phyloP scores from a whole-genome alignment of 148 eudicot genomes.

The Amaranthus hypochondriacus region DNA sequence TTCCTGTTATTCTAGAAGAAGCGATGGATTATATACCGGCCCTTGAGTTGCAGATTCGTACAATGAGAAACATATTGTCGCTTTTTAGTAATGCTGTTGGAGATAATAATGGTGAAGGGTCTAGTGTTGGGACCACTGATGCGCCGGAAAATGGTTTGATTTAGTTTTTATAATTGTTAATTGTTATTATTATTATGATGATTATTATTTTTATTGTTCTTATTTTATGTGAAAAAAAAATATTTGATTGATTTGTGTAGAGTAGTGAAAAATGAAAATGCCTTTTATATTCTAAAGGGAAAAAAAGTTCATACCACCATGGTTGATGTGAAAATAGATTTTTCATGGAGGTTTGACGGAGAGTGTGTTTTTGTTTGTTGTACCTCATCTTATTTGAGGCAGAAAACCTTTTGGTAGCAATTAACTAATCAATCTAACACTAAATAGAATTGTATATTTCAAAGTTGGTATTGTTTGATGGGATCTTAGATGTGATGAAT shows the following conservation, averaged over 20 bases:
- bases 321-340: constrained; percentile 1
- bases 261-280: constrained; percentile 1
- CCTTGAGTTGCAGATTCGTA: constrained; percentile 88
- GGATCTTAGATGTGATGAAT: too few species aligned
- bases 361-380: not conserved
- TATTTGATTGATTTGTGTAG: constrained; percentile 17
- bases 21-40: constrained; percentile 82
- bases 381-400: not conserved
- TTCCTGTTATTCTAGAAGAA: constrained; percentile 84
- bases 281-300: not conserved
- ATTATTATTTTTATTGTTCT: not conserved
- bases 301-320: not conserved
- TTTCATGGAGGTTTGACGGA: not conserved
- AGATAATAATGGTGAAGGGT: constrained; percentile 22
- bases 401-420: not conserved
- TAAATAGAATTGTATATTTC: not conserved
- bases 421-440: constrained; percentile 14
- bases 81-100: constrained; percentile 25
- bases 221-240: constrained; percentile 1
- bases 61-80: constrained; percentile 59
- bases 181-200: not conserved
- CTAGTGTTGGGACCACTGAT: constrained; percentile 25
- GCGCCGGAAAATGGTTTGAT: constrained; percentile 13
- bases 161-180: constrained; percentile 4
- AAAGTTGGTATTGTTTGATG: too few species aligned